phyloP scores from a whole-genome alignment of 371 early-diverging fungal species.

The Zychaea mexicana region DNA sequence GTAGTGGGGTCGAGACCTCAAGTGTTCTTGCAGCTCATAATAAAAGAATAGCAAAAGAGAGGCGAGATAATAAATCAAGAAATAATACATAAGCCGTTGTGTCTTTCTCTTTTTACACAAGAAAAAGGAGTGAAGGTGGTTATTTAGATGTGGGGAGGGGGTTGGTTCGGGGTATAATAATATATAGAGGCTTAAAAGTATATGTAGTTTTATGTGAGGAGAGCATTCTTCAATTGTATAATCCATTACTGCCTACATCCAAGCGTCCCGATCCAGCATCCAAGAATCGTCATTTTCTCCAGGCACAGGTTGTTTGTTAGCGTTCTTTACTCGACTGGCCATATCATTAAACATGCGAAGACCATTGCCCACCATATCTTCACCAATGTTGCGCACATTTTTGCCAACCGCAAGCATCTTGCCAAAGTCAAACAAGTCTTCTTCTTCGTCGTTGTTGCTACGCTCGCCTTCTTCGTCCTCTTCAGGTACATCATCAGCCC shows the following conservation, averaged over 20 bases:
- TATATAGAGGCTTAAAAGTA: not conserved
- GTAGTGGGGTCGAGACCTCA: slow-evolving; percentile 58
- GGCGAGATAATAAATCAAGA: not conserved
- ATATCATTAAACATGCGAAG: slow-evolving; percentile 43
- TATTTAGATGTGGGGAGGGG: not conserved
- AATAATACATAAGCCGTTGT: not conserved
- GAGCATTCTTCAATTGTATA: too few relatives aligned
- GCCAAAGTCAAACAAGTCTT: slow-evolving; percentile 44
- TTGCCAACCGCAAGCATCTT: slow-evolving; percentile 46
- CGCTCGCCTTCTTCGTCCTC: slow-evolving; percentile 14
- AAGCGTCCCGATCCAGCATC: slow-evolving; percentile 16
- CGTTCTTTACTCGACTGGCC: slow-evolving; percentile 30
- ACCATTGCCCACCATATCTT: slow-evolving; percentile 38
- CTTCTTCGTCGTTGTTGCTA: slow-evolving; percentile 24
- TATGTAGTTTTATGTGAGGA: too few relatives aligned
- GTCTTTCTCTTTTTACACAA: too few relatives aligned
- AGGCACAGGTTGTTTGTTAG: slow-evolving; percentile 11
- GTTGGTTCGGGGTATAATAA: not conserved
- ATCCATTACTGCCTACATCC: slow-evolving; percentile 8
- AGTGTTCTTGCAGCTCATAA: slow-evolving; percentile 66
- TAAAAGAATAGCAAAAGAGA: not conserved
- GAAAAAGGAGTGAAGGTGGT: not conserved
- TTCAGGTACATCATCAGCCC: slow-evolving; percentile 1
- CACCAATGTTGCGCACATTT: slow-evolving; percentile 31
- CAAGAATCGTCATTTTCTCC: slow-evolving; percentile 13